Base-by-base conservation (phyloP, 805 yeast species). In the Wickerhamiella alocasiicola region DNA sequence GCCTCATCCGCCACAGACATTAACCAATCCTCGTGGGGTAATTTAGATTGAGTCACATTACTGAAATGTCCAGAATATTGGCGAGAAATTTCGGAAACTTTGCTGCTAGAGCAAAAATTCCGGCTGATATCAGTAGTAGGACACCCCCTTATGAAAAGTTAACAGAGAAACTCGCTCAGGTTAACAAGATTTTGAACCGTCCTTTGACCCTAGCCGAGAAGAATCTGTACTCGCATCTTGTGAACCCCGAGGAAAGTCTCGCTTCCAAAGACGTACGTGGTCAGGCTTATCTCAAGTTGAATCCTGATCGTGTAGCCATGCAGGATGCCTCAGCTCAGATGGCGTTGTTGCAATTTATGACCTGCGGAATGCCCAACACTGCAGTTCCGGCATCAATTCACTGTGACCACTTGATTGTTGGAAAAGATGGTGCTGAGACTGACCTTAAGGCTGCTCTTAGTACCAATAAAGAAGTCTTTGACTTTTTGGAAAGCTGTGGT, bases 261-360 rank as follows among this genome's bases (percentile, higher is more conserved):
- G 72, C 68, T 48, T 65, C 68, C 13, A 70, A 74, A 9, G 62
- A 66, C 41, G 64, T 79, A 48, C 76, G 98, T 65, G 99, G 98
- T 51, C 68, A 77, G 37, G 76, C 87, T 40, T 91, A 91, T 65
- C 72, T 91, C 61, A 91, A 91, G 68, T 72, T 91, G 54, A 76
- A 81, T 60, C 98, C 98, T 18, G 98, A 91, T 60, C 76, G 98
- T 61, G 97, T 91, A 36, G 98, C 98, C 20, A 88, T 93, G 94
- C 98, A 91, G 69, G 98, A 91, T 70, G 98, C 98, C n/a, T 82
- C 95, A 24, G 98, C 98, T 15, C 98, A 91, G 66, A 91, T 88
- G 83, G 98, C 98, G n/a, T 69, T 91, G 51, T 68, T 91, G 53
- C 98, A 91, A 66, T 91, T 91, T 67, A 91, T 91, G 95, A 84